Conservation (phyloP, 371 early-diverging fungal species). For the Lichtheimia ramosa region DNA sequence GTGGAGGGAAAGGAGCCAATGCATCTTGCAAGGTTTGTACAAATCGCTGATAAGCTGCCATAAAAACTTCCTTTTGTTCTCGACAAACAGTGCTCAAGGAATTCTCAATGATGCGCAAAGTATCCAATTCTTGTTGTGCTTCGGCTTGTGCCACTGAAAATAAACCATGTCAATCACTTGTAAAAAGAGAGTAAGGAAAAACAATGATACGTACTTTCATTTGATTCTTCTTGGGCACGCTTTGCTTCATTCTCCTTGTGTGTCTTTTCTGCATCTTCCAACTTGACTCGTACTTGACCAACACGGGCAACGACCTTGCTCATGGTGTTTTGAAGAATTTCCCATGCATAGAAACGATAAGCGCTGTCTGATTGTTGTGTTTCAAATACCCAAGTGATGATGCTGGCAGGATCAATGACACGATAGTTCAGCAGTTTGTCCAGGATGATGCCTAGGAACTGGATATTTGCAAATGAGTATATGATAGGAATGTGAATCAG, state of each 20-base stretch:
- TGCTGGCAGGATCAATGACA: constrained; percentile 79
- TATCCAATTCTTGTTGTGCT: constrained; percentile 52
- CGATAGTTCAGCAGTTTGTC: constrained; percentile 93
- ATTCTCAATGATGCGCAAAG: constrained; percentile 60
- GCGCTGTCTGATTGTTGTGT: constrained; percentile 53
- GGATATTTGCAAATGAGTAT: constrained; percentile 1
- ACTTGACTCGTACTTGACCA: constrained; percentile 65
- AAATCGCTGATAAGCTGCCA: constrained; percentile 76
- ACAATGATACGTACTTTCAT: constrained; percentile 29
- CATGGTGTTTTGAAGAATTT: constrained; percentile 76
- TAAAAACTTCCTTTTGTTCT: constrained; percentile 84
- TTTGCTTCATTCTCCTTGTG: constrained; percentile 39
- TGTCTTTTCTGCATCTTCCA: constrained; percentile 37
- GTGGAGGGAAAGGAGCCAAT: constrained; percentile 37
- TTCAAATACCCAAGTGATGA: constrained; percentile 79
- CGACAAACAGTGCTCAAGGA: constrained; percentile 65
- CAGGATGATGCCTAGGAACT: constrained; percentile 84
- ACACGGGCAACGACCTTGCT: constrained; percentile 84
- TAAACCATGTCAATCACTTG: not conserved
- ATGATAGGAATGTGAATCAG: not conserved
- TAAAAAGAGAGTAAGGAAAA: not conserved
- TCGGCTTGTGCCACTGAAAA: constrained; percentile 41
- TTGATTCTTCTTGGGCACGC: constrained; percentile 22
- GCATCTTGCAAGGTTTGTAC: constrained; percentile 53
- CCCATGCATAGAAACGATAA: constrained; percentile 71